Conservation (phyloP, 1,284 basidiomycete genomes). For the Cryptococcus floricola region DNA sequence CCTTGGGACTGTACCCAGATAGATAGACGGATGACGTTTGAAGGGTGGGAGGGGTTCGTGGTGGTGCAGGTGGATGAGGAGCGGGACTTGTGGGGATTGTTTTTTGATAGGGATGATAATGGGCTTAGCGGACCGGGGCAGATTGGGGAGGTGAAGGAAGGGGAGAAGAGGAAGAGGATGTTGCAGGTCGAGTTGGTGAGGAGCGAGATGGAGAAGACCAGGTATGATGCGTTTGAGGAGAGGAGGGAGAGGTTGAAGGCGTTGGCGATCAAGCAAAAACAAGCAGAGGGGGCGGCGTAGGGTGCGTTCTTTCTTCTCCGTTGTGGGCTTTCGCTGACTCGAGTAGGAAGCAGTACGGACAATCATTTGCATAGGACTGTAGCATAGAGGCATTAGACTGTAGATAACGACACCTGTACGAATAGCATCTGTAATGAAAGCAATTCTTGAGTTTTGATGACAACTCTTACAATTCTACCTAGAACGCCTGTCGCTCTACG, state of each 20-base stretch:
- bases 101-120: constrained; percentile 17
- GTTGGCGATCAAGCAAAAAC: constrained; percentile 7
- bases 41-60: constrained; percentile 20
- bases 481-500: constrained; percentile 1
- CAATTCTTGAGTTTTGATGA: too few relatives aligned
- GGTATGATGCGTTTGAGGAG: constrained; percentile 9
- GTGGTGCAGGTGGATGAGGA: constrained; percentile 14
- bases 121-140: constrained; percentile 9
- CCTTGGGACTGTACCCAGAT: constrained; percentile 18
- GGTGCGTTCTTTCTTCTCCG: too few relatives aligned
- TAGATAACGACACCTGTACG: too few relatives aligned
- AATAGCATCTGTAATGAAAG: too few relatives aligned
- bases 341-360: too few relatives aligned
- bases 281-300: neutral
- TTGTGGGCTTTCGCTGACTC: too few relatives aligned
- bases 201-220: constrained; percentile 9
- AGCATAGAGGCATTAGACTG: too few relatives aligned
- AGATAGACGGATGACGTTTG: constrained; percentile 15
- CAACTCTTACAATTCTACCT: too few relatives aligned
- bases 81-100: constrained; percentile 13
- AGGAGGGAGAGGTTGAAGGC: constrained; percentile 8
- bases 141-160: constrained; percentile 10
- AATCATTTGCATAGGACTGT: too few relatives aligned
- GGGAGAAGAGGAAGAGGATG: constrained; percentile 9
- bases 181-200: constrained; percentile 8